A percentile compares a stretch with the other conserved stretches of the same genome.
phyloP scores from a whole-genome alignment of 345 rosid species.

The Melaleuca quinquenervia region DNA sequence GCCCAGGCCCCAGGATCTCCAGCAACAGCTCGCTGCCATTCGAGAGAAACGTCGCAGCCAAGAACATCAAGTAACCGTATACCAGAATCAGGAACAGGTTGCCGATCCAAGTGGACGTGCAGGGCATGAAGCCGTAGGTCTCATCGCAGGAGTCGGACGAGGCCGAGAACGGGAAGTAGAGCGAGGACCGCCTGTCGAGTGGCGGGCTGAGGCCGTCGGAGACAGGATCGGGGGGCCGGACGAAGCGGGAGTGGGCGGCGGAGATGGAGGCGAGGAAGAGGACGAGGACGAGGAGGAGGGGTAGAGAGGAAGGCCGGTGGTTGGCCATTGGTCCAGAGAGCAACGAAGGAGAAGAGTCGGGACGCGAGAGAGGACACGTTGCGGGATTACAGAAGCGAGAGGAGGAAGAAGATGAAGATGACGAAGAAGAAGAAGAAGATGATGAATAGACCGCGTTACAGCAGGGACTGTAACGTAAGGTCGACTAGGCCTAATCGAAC shows the following conservation, averaged over 20 bases:
- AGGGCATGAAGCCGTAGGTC: conserved; percentile 44
- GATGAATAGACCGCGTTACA: not conserved
- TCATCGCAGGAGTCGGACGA: conserved; percentile 23
- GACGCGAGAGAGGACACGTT: not conserved
- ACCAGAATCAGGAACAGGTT: conserved; percentile 30
- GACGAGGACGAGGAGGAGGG: not conserved
- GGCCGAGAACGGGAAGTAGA: not conserved
- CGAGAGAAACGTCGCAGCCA: conserved; percentile 34
- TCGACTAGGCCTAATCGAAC: too few relatives aligned
- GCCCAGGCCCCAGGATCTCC: conserved; percentile 35
- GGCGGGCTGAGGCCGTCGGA: conserved; percentile 15
- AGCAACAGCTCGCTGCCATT: conserved; percentile 36
- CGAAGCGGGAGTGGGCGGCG: conserved; percentile 15
- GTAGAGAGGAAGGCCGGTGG: not conserved
- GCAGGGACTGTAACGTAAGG: not conserved
- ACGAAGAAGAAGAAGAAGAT: not conserved
- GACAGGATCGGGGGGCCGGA: conserved; percentile 2
- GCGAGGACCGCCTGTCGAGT: not conserved
- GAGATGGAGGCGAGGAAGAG: conserved; percentile 3
- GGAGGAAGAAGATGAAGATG: accelerated
- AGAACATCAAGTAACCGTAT: conserved; percentile 32
- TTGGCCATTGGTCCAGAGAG: not conserved
- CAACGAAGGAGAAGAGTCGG: not conserved
- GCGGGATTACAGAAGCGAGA: not conserved
- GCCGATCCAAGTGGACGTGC: conserved; percentile 25